Conservation (phyloP, 169 alveolate species). For the Theileria sp. region DNA sequence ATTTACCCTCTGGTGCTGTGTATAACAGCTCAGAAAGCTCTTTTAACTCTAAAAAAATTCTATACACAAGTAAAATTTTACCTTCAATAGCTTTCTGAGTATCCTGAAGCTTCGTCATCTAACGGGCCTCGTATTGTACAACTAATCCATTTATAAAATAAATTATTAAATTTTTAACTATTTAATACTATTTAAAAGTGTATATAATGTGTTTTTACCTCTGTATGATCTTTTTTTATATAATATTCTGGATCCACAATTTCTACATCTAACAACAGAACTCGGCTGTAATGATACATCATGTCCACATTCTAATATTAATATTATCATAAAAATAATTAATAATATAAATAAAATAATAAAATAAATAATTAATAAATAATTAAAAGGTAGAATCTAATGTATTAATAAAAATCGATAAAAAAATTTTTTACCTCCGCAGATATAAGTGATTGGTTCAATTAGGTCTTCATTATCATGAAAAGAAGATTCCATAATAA, state of each 20-base stretch:
- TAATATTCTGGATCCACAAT: constrained; percentile 82
- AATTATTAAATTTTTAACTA: no score
- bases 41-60: constrained; percentile 22
- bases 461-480: constrained; percentile 35
- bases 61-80: not conserved
- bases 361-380: not conserved
- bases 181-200: no score
- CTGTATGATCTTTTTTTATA: constrained; percentile 80
- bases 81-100: constrained; percentile 42
- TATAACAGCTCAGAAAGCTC: constrained; percentile 10
- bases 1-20: not conserved
- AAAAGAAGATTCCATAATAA: constrained; percentile 8
- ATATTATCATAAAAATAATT: not conserved
- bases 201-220: no score
- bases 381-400: not conserved
- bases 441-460: constrained; percentile 64
- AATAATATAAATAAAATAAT: not conserved
- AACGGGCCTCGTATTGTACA: constrained; percentile 69
- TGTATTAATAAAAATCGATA: not conserved
- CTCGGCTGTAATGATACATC: constrained; percentile 81
- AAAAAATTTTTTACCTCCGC: constrained; percentile 45
- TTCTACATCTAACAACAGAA: constrained; percentile 82
- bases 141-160: not conserved
- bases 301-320: constrained; percentile 78
- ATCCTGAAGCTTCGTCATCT: constrained; percentile 54